phyloP scores from a whole-genome alignment of 2,329 filamentous ascomycete genomes.

The Colletotrichum sp. region DNA sequence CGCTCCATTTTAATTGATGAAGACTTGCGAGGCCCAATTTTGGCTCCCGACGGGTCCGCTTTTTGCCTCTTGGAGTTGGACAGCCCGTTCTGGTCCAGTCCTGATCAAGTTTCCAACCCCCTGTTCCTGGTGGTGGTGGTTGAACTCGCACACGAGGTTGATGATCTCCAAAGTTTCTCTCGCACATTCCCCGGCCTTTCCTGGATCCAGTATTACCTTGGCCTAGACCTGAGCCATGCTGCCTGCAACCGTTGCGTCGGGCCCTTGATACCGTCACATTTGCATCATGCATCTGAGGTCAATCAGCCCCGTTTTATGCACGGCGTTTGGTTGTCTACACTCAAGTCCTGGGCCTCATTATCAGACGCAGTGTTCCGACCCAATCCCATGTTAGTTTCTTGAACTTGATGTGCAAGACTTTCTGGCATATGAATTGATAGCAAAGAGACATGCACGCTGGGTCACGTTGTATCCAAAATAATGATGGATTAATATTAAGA shows the following conservation, averaged over 20 bases:
- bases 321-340: background rate
- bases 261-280: background rate
- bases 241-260: background rate
- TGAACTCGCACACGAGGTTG: background rate
- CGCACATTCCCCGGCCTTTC: background rate
- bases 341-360: background rate
- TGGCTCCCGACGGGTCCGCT: constrained; percentile 9
- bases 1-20: constrained; percentile 8
- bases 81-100: background rate
- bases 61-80: background rate
- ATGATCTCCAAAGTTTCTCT: background rate
- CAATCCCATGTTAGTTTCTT: background rate
- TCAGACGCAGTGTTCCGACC: background rate
- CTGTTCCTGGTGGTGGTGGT: background rate
- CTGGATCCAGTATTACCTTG: background rate
- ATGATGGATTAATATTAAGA: background rate
- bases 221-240: background rate
- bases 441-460: background rate
- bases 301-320: background rate
- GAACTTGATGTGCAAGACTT: background rate
- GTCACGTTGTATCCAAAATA: background rate
- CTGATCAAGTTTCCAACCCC: background rate
- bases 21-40: background rate
- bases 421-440: background rate
- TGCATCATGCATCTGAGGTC: background rate